phyloP scores from a whole-genome alignment of 805 yeast genomes.

The Zygosaccharomyces siamensis region DNA sequence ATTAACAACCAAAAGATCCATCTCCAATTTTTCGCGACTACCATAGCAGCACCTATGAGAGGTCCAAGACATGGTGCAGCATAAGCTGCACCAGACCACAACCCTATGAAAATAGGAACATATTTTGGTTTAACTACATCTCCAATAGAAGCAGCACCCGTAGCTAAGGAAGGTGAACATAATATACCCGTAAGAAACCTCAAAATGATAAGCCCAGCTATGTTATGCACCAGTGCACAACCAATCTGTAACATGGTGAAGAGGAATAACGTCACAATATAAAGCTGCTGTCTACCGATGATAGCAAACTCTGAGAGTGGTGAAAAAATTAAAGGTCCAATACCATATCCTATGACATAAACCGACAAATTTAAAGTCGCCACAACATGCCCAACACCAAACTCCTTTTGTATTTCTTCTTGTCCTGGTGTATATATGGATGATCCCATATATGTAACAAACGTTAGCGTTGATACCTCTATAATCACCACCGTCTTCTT shows the following conservation, averaged over 20 bases:
- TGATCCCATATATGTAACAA: conserved; percentile 54
- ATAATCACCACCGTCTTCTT: conserved; percentile 39
- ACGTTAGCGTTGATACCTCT: conserved; percentile 44
- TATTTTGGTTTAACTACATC: conserved; percentile 43
- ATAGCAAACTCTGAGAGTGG: conserved; percentile 54
- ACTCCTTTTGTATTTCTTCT: conserved; percentile 40
- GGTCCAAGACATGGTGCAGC: conserved; percentile 59
- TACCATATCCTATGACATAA: conserved; percentile 56
- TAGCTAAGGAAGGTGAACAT: conserved; percentile 53
- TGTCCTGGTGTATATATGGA: conserved; percentile 53
- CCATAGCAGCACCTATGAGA: conserved; percentile 48
- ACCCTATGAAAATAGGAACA: conserved; percentile 44
- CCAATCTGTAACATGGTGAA: conserved; percentile 53
- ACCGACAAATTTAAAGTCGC: conserved; percentile 50
- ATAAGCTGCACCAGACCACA: conserved; percentile 52
- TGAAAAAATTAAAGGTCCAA: conserved; percentile 55
- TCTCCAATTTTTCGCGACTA: conserved; percentile 46
- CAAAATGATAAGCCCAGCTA: conserved; percentile 47
- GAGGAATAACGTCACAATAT: conserved; percentile 42
- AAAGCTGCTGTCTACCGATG: conserved; percentile 50
- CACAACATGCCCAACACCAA: conserved; percentile 40
- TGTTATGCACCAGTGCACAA: conserved; percentile 46
- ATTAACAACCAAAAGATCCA: conserved; percentile 51
- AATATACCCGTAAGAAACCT: conserved; percentile 52
- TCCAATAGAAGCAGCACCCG: conserved; percentile 55